phyloP scores from a whole-genome alignment of 495 filamentous ascomycete species.

The Penicillium tannophilum region DNA sequence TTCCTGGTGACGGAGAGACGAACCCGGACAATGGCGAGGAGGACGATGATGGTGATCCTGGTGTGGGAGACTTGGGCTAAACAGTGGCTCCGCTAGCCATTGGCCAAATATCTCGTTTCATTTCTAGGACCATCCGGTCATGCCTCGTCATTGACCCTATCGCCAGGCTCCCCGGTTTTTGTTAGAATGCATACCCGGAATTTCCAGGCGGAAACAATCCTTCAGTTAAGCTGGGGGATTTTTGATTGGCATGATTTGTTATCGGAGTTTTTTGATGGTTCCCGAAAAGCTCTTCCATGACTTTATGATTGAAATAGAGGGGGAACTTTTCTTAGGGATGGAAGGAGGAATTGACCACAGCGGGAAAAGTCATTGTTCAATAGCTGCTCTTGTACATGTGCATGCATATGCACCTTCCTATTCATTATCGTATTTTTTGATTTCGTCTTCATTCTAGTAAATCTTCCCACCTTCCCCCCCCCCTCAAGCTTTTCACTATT shows the following conservation, averaged over 20 bases:
- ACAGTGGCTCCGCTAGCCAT: constrained; percentile 31
- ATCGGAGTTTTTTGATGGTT: constrained; percentile 23
- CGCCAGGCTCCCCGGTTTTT: constrained; percentile 16
- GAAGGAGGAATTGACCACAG: constrained; percentile 4
- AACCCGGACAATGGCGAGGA: constrained; percentile 52
- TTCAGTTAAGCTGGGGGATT: constrained; percentile 9
- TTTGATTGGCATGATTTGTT: constrained; percentile 26
- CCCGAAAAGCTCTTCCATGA: constrained; percentile 29
- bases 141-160: constrained; percentile 17
- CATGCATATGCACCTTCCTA: background rate
- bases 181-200: constrained; percentile 6
- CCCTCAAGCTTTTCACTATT: background rate
- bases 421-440: background rate
- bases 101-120: constrained; percentile 11
- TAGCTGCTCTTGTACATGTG: constrained; percentile 2
- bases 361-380: constrained; percentile 1
- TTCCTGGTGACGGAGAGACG: constrained; percentile 44
- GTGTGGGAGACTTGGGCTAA: constrained; percentile 21
- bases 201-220: constrained; percentile 5
- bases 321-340: constrained; percentile 13
- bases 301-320: constrained; percentile 20
- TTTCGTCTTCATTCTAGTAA: background rate
- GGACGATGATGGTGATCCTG: constrained; percentile 32
- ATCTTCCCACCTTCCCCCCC: background rate
- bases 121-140: constrained; percentile 15